These are phyloP conservation scores for Salix koriyanagi DNA, from an alignment of 345 rosid genomes.

Conservation along the genomic window DNA sequence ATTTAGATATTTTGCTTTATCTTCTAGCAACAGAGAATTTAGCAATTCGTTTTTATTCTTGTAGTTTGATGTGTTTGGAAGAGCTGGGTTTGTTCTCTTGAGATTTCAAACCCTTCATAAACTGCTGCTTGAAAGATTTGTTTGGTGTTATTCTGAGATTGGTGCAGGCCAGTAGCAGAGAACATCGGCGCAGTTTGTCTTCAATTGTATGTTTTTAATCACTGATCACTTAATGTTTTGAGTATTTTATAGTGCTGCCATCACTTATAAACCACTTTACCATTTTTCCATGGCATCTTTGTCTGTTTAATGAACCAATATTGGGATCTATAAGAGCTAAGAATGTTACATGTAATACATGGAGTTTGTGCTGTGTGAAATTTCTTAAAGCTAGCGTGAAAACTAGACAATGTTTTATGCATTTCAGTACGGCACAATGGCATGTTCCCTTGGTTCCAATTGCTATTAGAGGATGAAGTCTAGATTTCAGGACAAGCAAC, in stretches of 20 bases:
- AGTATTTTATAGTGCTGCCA: background rate
- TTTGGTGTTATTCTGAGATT: background rate
- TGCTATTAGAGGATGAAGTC: background rate
- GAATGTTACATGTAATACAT: background rate
- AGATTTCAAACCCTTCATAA: conserved; percentile 2
- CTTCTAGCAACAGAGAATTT: background rate
- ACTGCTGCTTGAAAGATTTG: conserved; percentile 14
- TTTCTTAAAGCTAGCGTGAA: background rate
- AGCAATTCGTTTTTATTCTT: background rate
- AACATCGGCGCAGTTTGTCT: conserved; percentile 13
- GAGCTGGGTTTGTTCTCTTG: conserved; percentile 6
- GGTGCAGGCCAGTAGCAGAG: conserved; percentile 14
- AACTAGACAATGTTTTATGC: background rate
- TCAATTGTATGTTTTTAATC: conserved; percentile 30
- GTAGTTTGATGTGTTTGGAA: conserved; percentile 19
- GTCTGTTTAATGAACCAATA: background rate
- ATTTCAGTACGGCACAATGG: background rate
- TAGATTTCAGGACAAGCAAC: background rate
- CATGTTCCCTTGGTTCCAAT: background rate
- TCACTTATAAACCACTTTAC: background rate
- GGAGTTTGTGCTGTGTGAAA: background rate
- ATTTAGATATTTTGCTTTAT: background rate
- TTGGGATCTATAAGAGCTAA: background rate
- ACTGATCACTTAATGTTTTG: background rate
- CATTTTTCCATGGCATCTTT: background rate